Base-by-base conservation (phyloP, 768 basidiomycete genomes). In the Tulasnella sp. region DNA sequence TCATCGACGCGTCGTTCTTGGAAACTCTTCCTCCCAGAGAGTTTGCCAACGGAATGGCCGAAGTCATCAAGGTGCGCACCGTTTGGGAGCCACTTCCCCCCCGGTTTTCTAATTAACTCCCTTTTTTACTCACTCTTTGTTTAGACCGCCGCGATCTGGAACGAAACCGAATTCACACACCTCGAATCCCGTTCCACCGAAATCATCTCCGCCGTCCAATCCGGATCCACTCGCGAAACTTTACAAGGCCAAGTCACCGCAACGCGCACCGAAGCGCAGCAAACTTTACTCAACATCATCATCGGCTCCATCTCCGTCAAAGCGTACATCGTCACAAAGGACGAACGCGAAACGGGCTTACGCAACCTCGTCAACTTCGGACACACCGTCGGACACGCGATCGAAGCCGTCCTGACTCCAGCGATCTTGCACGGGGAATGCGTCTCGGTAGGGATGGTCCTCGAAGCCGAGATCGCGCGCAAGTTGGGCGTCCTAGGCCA, bases 311-410 rank as follows among this genome's bases (percentile, higher is more conserved):
- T 96, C 83, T 91, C 91, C 72, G 96, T 98, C 78, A 99, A 99
- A 83, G 90, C 97, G 0, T 92, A 98, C 83, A 98, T 99, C 80
- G 97, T 99, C 78, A 96, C 97, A 40, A 88, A 94, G 79, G 97
- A 99, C 84, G 94, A 96, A 83, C 93, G 92, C 81, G 97, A 99
- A 85, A 96, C 96, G 0, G 94, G 97, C 29, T 87, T 99, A 54
- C 93, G 97, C 79, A 98, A 98, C 85, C 90, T 99, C 74, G 97
- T 99, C 86, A 99, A 99, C 84, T 99, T 99, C 81, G 97, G 97
- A 0, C 97, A 99, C 83, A 95, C 93, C 58, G 96, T 99, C 80
- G 97, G 97, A 0, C 97, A 99, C 84, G 97, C 97, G 19, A 96
- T 99, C 80, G 97, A 99, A 84, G 97, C 96, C 9, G 89, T 99